Conservation (phyloP, 768 basidiomycete genomes). For the Cyathus striatus region DNA sequence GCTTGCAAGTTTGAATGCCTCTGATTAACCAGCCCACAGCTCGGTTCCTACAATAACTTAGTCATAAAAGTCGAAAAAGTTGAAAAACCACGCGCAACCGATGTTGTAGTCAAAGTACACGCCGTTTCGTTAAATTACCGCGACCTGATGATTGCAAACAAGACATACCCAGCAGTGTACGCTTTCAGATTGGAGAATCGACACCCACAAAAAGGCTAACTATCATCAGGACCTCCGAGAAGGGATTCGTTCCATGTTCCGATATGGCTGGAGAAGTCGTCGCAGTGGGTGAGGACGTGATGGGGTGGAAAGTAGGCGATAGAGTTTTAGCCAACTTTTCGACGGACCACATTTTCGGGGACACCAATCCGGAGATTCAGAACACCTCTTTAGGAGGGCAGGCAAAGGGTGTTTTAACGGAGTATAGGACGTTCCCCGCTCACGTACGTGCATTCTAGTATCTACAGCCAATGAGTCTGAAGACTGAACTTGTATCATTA, state of each 20-base stretch:
- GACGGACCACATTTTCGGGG: conserved; percentile 41
- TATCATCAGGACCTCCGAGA: conserved; percentile 1
- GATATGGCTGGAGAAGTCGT: no score
- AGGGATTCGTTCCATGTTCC: conserved; percentile 27
- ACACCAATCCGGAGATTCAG: conserved; percentile 25
- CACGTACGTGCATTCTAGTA: no score
- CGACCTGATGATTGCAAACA: no score
- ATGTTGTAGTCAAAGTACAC: conserved; percentile 52
- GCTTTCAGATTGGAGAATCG: conserved; percentile 28
- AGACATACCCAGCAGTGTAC: conserved; percentile 31
- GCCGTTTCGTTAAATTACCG: conserved; percentile 57
- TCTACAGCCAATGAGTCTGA: no score
- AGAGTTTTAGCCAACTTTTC: conserved; percentile 52
- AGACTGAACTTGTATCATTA: conserved; percentile 10
- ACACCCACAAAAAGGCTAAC: background rate
- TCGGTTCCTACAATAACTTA: no score
- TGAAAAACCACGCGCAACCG: conserved; percentile 28
- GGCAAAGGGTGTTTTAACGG: conserved; percentile 45
- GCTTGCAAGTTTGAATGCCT: no score
- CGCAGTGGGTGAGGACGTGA: no score
- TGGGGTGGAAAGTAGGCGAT: conserved; percentile 52
- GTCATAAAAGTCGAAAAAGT: conserved; percentile 20
- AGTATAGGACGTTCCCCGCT: conserved; percentile 48
- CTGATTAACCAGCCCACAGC: no score
- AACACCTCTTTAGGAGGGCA: conserved; percentile 38